phyloP scores from a whole-genome alignment of 164 flowering plant species.

The Vitis amurensis region DNA sequence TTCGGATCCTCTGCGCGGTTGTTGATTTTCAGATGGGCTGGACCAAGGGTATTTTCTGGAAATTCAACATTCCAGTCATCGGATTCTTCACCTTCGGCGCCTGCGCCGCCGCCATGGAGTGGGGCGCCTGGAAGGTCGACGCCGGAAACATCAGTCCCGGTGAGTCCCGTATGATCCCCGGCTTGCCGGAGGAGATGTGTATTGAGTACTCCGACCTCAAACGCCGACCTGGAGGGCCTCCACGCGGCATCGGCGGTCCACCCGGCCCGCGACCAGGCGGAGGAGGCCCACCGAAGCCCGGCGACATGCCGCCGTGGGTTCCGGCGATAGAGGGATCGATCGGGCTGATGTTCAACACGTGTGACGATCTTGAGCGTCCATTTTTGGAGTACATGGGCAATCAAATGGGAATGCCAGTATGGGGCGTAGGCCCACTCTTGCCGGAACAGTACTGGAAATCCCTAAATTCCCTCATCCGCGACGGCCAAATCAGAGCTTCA shows the following conservation, averaged over 20 bases:
- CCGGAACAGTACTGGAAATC: constrained; percentile 58
- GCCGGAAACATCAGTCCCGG: constrained; percentile 31
- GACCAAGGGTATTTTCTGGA: constrained; percentile 28
- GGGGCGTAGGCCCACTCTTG: constrained; percentile 66
- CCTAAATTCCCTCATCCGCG: constrained; percentile 27
- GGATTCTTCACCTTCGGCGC: constrained; percentile 64
- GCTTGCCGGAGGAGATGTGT: constrained; percentile 45
- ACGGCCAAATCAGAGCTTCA: constrained; percentile 12
- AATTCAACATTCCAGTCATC: constrained; percentile 32
- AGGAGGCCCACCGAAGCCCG: too few species aligned
- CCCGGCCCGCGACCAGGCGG: constrained; percentile 10
- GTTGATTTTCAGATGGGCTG: constrained; percentile 54
- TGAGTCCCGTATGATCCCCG: constrained; percentile 31
- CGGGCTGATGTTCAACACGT: constrained; percentile 58
- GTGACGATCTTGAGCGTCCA: constrained; percentile 50
- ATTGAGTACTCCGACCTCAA: constrained; percentile 31
- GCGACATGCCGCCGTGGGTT: constrained; percentile 53
- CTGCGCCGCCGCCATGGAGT: constrained; percentile 47
- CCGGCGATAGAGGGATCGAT: constrained; percentile 32
- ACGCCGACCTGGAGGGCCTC: constrained; percentile 4
- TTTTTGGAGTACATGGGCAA: constrained; percentile 43
- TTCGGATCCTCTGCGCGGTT: constrained; percentile 33
- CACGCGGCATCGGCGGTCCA: constrained; percentile 12
- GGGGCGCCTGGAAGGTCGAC: constrained; percentile 37
- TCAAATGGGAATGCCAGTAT: constrained; percentile 41